Evolutionary conservation across 495 filamentous ascomycete species (phyloP).

Genomic region (Lasiosphaeria ovina): DNA sequence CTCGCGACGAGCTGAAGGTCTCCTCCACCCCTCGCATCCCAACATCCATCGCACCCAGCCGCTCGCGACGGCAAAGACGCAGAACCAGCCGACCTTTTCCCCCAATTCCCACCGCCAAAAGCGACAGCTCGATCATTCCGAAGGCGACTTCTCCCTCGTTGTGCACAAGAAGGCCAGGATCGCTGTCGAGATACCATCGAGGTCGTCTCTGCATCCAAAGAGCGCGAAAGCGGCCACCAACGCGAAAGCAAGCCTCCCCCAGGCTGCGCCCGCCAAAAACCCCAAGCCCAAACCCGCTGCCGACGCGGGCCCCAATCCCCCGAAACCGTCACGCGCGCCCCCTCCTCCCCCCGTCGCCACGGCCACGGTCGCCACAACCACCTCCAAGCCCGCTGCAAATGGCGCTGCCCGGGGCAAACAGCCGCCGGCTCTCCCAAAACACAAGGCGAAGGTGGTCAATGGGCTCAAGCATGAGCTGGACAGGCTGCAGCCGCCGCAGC

Average conservation of each 20-base stretch:
- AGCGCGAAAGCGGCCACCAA: conserved; percentile 26
- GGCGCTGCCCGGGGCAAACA: conserved; percentile 22
- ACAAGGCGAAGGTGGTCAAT: conserved; percentile 49
- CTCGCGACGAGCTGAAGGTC: conserved; percentile 36
- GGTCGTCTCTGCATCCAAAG: conserved; percentile 28
- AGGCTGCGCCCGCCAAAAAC: conserved; percentile 20
- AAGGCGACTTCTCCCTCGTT: conserved; percentile 17
- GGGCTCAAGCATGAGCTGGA: conserved; percentile 54
- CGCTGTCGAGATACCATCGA: conserved; percentile 41
- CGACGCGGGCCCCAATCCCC: conserved; percentile 28
- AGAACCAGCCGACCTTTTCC: conserved; percentile 13
- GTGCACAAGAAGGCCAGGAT: conserved; percentile 30
- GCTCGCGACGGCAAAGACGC: conserved; percentile 18
- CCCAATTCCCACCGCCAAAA: conserved; percentile 23
- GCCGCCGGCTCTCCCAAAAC: conserved; percentile 34
- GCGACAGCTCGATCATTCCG: conserved; percentile 22
- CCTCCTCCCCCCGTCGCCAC: conserved; percentile 19
- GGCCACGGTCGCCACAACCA: conserved; percentile 26
- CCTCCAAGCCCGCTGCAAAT: conserved; percentile 11
- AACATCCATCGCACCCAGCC: conserved; percentile 20
- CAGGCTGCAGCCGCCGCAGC: conserved; percentile 43
- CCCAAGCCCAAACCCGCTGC: conserved; percentile 21
- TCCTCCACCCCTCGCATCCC: conserved; percentile 23
- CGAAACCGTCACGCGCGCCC: conserved; percentile 19
- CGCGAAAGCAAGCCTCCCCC: conserved; percentile 31